phyloP scores from a whole-genome alignment of 2,329 filamentous ascomycete genomes.

The Diplocarpon mali region DNA sequence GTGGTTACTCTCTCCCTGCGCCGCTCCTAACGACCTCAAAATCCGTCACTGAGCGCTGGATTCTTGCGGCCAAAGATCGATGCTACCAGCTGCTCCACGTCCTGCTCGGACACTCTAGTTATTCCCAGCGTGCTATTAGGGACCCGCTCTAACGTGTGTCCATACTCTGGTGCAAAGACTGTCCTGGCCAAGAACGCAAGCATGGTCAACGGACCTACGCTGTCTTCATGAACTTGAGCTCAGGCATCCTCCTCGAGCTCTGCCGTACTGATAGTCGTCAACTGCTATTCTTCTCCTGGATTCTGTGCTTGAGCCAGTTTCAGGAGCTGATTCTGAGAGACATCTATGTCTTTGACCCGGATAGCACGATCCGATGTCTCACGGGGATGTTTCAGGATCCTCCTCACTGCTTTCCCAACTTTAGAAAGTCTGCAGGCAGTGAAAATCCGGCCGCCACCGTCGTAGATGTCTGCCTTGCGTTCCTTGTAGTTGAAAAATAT shows the following conservation, averaged over 20 bases:
- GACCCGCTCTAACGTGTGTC: slow-evolving; percentile 28
- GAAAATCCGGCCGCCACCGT: slow-evolving; percentile 39
- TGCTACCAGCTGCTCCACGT: slow-evolving; percentile 28
- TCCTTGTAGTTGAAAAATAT: slow-evolving; percentile 36
- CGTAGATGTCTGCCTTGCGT: slow-evolving; percentile 33
- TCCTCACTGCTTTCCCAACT: slow-evolving; percentile 38
- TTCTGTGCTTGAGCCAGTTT: slow-evolving; percentile 26
- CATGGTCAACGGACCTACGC: slow-evolving; percentile 25
- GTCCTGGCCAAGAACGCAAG: slow-evolving; percentile 26
- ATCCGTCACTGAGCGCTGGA: too few relatives aligned
- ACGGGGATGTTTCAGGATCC: slow-evolving; percentile 36
- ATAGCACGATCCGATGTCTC: slow-evolving; percentile 42
- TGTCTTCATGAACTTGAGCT: slow-evolving; percentile 11
- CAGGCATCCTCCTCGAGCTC: slow-evolving; percentile 14
- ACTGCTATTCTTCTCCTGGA: slow-evolving; percentile 22
- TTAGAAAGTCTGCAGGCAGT: slow-evolving; percentile 35
- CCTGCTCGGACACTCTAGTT: slow-evolving; percentile 30
- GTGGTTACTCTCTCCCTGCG: too few relatives aligned
- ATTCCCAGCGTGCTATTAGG: slow-evolving; percentile 34
- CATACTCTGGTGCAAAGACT: slow-evolving; percentile 26
- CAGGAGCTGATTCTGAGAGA: slow-evolving; percentile 34
- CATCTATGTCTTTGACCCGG: slow-evolving; percentile 34
- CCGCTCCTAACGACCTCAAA: too few relatives aligned
- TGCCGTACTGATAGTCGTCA: slow-evolving; percentile 14
- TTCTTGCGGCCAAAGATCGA: slow-evolving; percentile 11